These are phyloP conservation scores for Spiromastix sp. DNA, from an alignment of 2,329 filamentous ascomycete genomes.

Conservation along the genomic window DNA sequence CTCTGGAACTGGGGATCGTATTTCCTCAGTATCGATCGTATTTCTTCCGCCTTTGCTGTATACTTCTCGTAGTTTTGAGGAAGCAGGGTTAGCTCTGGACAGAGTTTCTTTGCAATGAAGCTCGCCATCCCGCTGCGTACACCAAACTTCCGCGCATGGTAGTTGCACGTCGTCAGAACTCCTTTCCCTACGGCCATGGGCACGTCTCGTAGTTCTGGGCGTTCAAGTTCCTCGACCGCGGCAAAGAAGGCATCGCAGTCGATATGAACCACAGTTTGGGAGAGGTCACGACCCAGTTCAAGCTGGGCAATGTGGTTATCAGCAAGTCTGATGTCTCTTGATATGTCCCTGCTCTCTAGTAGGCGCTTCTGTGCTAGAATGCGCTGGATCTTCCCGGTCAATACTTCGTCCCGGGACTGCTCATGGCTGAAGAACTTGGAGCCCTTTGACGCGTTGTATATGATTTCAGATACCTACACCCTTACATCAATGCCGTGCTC, in stretches of 20 bases:
- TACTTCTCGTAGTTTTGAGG: slow-evolving; percentile 89
- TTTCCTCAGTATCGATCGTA: slow-evolving; percentile 68
- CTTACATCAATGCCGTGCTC: slow-evolving; percentile 2
- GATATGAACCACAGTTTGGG: slow-evolving; percentile 77
- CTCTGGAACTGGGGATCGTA: slow-evolving; percentile 90
- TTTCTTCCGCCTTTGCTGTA: slow-evolving; percentile 75
- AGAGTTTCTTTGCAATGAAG: slow-evolving; percentile 91
- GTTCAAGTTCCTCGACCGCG: slow-evolving; percentile 75
- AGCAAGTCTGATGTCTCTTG: slow-evolving; percentile 60
- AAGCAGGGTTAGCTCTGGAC: slow-evolving; percentile 71
- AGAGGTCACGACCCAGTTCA: slow-evolving; percentile 68
- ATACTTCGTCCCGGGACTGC: slow-evolving; percentile 65
- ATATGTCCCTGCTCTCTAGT: slow-evolving; percentile 66
- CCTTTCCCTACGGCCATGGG: slow-evolving; percentile 84
- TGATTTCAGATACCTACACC: slow-evolving; percentile 75
- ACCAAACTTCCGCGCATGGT: slow-evolving; percentile 79
- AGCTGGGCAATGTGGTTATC: slow-evolving; percentile 74
- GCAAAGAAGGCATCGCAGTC: slow-evolving; percentile 98
- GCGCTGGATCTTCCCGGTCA: slow-evolving; percentile 76
- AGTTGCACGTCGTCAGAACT: slow-evolving; percentile 68
- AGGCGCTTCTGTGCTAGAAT: slow-evolving; percentile 66
- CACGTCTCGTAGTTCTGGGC: slow-evolving; percentile 72
- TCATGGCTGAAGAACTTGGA: slow-evolving; percentile 95
- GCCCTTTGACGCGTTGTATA: slow-evolving; percentile 92
- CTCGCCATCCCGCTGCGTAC: slow-evolving; percentile 91